Evolutionary conservation across 2,329 filamentous ascomycete species (phyloP).

Genomic region (Dendrostoma leiphaemia): DNA sequence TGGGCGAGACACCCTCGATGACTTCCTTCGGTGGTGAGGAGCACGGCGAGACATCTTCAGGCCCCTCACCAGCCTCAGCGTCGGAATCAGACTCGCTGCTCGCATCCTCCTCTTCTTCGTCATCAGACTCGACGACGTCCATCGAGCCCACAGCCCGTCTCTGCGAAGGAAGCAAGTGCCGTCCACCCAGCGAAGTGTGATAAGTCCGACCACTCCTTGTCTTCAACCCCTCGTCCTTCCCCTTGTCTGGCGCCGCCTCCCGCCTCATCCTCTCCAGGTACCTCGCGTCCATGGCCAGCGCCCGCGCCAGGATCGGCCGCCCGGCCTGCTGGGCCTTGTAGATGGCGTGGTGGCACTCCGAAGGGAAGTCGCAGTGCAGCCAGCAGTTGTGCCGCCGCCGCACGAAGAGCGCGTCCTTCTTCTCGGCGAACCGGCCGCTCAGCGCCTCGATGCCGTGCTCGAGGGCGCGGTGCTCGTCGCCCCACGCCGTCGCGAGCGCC

Average conservation of each 20-base stretch:
- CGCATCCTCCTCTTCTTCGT: neutral
- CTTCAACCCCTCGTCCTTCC: neutral
- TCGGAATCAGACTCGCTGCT: neutral
- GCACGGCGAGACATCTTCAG: neutral
- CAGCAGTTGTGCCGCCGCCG: constrained; percentile 23
- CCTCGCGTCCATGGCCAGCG: constrained; percentile 4
- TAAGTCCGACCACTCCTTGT: no score
- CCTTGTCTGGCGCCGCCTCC: neutral
- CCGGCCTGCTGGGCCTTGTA: constrained; percentile 18
- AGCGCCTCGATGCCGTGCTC: neutral
- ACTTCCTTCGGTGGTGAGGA: neutral
- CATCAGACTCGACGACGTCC: neutral
- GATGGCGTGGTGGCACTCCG: constrained; percentile 24
- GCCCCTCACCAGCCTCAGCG: neutral
- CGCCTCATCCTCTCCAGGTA: neutral
- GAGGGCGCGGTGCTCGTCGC: constrained; percentile 6
- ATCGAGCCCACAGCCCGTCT: neutral
- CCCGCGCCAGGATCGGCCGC: constrained; percentile 6
- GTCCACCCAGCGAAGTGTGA: neutral
- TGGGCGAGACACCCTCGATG: neutral
- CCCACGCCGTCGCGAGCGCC: neutral
- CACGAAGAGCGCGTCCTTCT: constrained; percentile 22
- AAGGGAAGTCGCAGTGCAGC: constrained; percentile 28
- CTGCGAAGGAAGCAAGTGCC: neutral
- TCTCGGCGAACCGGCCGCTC: neutral